Conservation (phyloP, 129 eudicot species). For the Solidago caesia region DNA sequence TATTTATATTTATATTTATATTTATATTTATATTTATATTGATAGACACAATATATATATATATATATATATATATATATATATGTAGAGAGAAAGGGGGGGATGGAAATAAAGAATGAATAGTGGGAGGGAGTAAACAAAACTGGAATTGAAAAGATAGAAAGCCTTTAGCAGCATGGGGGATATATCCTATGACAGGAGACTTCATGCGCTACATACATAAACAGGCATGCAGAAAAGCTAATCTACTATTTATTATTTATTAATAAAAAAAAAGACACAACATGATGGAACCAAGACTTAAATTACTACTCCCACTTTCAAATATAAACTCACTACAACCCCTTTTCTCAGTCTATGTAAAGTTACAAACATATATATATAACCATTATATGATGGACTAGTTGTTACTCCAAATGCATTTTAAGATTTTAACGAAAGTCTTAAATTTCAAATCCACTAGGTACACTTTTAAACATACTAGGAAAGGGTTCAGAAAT, state of each 20-base stretch:
- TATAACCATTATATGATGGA: no score
- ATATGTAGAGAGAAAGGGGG: no score
- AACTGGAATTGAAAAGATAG: slow-evolving; percentile 23
- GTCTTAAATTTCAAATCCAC: no score
- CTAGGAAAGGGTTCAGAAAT: no score
- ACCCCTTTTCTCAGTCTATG: neutral
- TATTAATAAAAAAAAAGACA: slow-evolving; percentile 14
- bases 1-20: no score
- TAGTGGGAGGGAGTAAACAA: slow-evolving; percentile 2
- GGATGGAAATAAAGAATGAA: neutral
- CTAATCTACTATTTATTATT: neutral
- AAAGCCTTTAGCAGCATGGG: slow-evolving; percentile 32
- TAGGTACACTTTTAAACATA: no score
- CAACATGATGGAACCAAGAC: slow-evolving; percentile 19
- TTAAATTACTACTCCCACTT: neutral
- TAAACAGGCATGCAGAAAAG: slow-evolving; percentile 36
- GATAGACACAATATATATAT: no score
- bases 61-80: no score
- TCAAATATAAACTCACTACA: neutral
- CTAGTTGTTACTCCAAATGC: no score
- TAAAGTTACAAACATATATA: no score
- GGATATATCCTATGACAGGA: slow-evolving; percentile 35
- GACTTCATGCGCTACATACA: slow-evolving; percentile 26
- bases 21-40: no score
- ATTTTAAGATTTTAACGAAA: no score